Evolutionary conservation across 352 stramenopile species (phyloP), one percentile per base, ranked within the genome.

Genomic region (Phytophthora aleatoria): DNA sequence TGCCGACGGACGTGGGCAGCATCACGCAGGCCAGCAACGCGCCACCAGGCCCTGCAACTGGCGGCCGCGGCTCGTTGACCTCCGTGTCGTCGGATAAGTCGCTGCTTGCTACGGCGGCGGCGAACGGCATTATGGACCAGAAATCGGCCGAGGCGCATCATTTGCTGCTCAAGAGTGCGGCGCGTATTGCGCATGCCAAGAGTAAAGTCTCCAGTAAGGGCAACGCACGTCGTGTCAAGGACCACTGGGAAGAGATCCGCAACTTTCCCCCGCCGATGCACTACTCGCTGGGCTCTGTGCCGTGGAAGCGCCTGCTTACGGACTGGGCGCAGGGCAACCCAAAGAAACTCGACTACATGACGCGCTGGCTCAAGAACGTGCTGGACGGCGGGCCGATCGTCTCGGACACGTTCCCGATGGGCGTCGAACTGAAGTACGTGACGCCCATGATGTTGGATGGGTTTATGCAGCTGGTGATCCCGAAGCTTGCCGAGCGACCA

Each of bases 311-410:
- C 4, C 50, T 95, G 64, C 74, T 96, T 2, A 90, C 85, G 30
- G 87, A 96, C 48, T 96, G 87, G 87, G 87, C 87, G 0, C 87
- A 95, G 55, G 87, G 87, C 55, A 95, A 95, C 70, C 83, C 87
- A 27, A 95, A 95, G 71, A 95, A 95, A 58, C 69, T 95, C n/a
- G 87, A 96, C 58, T 96, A 96, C 67, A 96, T 96, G 87, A 93
- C 81, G 13, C 73, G 86, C 13, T 96, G 87, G 87, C 78, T 96
- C 38, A 93, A 96, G 74, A 96, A 96, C 57, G 87, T 96, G 5
- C 63, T 96, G 44, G 87, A 96, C 33, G 85, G 85, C 28, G 87
- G 84, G 24, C 83, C 86, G 1, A 92, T 96, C 45, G 85, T 94
- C 16, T 92, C 85, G n/a, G 85, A 91, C 30, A 91, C 82, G 33